phyloP scores from a whole-genome alignment of 2,329 filamentous ascomycete species.

The Aspergillus hiratsukae region DNA sequence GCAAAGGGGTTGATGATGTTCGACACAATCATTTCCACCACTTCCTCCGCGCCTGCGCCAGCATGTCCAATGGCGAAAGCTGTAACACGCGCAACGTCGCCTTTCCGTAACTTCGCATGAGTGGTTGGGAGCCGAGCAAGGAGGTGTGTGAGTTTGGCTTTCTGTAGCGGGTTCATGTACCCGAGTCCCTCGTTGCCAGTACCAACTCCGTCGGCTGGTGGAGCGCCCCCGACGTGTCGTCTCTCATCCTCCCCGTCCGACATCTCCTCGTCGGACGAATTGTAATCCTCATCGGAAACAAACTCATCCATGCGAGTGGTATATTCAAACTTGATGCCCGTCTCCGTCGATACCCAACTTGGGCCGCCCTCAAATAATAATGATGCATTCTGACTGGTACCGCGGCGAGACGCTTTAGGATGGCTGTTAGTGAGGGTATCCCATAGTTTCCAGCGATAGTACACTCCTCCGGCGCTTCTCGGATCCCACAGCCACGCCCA shows the following conservation, averaged over 20 bases:
- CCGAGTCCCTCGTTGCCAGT: constrained; percentile 47
- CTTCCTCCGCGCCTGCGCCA: constrained; percentile 78
- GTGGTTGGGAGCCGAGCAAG: constrained; percentile 76
- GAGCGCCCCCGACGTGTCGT: constrained; percentile 41
- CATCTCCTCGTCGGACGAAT: constrained; percentile 81
- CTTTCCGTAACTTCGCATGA: constrained; percentile 69
- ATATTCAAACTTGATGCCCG: constrained; percentile 74
- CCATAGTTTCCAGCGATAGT: constrained; percentile 92
- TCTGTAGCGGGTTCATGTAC: constrained; percentile 77
- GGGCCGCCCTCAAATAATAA: constrained; percentile 69
- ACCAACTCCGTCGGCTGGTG: constrained; percentile 36
- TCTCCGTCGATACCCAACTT: constrained; percentile 72
- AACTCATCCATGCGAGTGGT: constrained; percentile 72
- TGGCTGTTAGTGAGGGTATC: constrained; percentile 69
- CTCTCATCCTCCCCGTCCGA: constrained; percentile 43
- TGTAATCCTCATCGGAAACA: constrained; percentile 77
- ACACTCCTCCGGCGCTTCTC: constrained; percentile 71
- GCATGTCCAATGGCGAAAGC: constrained; percentile 87
- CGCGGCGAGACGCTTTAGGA: constrained; percentile 25
- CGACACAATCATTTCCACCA: constrained; percentile 79
- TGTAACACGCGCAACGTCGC: constrained; percentile 80
- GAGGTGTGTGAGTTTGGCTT: constrained; percentile 77
- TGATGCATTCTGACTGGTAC: constrained; percentile 51
- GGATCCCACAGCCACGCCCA: constrained; percentile 95
- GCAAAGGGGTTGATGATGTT: constrained; percentile 77